phyloP scores from a whole-genome alignment of 106 monocot genomes.

The Dendrobium nobile region DNA sequence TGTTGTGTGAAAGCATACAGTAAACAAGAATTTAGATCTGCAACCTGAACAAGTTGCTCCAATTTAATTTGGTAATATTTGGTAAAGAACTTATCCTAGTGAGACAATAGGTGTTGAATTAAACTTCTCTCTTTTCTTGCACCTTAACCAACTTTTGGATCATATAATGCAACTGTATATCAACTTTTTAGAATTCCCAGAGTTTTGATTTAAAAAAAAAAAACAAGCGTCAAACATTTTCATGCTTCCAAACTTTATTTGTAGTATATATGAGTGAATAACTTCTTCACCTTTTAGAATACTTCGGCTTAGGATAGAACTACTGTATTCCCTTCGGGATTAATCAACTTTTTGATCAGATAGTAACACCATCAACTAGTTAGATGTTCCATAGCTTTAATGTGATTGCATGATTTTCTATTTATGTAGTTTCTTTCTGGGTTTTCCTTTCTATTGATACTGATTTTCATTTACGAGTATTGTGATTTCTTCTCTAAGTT shows the following conservation, averaged over 20 bases:
- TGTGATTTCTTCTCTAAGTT: background rate
- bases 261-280: background rate
- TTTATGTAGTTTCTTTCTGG: background rate
- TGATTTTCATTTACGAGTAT: background rate
- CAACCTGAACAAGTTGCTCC: background rate
- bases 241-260: background rate
- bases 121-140: background rate
- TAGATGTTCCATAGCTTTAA: background rate
- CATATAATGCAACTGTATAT: background rate
- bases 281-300: background rate
- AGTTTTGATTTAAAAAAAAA: background rate
- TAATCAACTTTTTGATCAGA: background rate
- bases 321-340: background rate
- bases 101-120: background rate
- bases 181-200: background rate
- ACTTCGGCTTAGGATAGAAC: background rate
- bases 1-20: background rate
- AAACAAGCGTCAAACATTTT: background rate
- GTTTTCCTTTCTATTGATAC: background rate
- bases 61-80: background rate
- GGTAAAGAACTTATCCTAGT: background rate
- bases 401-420: background rate
- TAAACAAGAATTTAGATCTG: background rate
- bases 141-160: background rate
- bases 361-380: background rate